Evolutionary conservation across 148 eudicot genomes (phyloP).

Genomic region (Cornus suecica): DNA sequence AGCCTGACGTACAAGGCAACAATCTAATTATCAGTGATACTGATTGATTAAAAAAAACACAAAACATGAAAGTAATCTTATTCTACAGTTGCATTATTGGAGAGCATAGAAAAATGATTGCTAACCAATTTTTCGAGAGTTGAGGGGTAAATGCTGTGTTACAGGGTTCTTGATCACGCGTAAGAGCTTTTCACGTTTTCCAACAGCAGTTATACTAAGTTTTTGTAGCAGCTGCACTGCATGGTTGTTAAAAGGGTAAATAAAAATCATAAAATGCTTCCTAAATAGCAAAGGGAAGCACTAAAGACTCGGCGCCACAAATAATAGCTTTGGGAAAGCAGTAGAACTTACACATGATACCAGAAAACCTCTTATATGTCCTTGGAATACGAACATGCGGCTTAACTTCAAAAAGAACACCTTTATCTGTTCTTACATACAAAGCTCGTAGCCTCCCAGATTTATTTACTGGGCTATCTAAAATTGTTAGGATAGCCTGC

Average conservation of each 20-base stretch:
- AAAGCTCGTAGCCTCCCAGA: slow-evolving; percentile 73
- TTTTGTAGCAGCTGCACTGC: slow-evolving; percentile 91
- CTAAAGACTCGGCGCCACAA: background rate
- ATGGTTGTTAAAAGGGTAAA: slow-evolving; percentile 17
- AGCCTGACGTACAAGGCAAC: slow-evolving; percentile 45
- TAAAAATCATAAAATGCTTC: background rate
- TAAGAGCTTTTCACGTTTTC: slow-evolving; percentile 79
- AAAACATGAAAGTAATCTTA: slow-evolving; percentile 44
- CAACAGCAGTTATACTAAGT: slow-evolving; percentile 76
- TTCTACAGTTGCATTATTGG: slow-evolving; percentile 26
- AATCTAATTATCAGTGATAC: slow-evolving; percentile 12
- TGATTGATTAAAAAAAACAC: background rate
- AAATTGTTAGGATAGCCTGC: slow-evolving; percentile 81
- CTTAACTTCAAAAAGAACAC: slow-evolving; percentile 81
- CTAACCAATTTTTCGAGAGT: slow-evolving; percentile 81
- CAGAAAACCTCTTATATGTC: slow-evolving; percentile 85
- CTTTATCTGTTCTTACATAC: slow-evolving; percentile 87
- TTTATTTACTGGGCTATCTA: slow-evolving; percentile 90
- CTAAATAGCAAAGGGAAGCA: background rate
- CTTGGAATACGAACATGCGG: slow-evolving; percentile 95
- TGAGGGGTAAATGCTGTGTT: slow-evolving; percentile 74
- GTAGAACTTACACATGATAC: slow-evolving; percentile 81
- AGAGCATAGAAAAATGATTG: background rate
- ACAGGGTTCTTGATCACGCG: slow-evolving; percentile 91
- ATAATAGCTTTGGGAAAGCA: background rate